Percentiles rank a stretch among this genome's conserved stretches.
phyloP scores from a whole-genome alignment of 2,329 filamentous ascomycete genomes.

The Paraphaeosphaeria sporulosa region DNA sequence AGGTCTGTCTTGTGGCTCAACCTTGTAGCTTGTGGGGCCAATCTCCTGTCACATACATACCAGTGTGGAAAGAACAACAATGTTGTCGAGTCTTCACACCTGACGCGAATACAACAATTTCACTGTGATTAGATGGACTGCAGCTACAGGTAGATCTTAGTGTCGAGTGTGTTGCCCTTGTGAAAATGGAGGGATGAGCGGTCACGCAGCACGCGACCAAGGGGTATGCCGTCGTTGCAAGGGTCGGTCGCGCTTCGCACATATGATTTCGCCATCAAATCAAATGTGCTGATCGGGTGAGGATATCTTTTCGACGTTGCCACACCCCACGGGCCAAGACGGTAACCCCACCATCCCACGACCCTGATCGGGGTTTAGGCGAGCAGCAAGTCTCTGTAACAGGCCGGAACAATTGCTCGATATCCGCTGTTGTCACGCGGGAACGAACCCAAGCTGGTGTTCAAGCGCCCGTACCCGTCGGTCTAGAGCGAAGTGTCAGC shows the following conservation, averaged over 20 bases:
- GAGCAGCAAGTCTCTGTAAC: constrained; percentile 1
- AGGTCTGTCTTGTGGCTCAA: background rate
- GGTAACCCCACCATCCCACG: constrained; percentile 14
- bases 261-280: constrained; percentile 6
- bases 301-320: background rate
- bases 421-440: background rate
- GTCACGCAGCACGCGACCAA: constrained; percentile 1
- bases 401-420: constrained; percentile 8
- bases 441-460: constrained; percentile 1
- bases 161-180: background rate
- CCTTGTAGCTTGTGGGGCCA: too few species aligned
- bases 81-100: too few species aligned
- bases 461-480: constrained; percentile 12
- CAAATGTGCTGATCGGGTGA: constrained; percentile 14
- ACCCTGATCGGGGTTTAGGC: background rate
- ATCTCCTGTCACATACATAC: too few species aligned
- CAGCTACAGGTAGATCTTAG: background rate
- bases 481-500: background rate
- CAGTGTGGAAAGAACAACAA: too few species aligned
- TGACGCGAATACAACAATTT: too few species aligned
- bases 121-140: background rate
- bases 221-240: background rate
- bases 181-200: background rate
- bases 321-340: constrained; percentile 9
- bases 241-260: background rate